phyloP scores from a whole-genome alignment of 169 alveolate species.

The Plasmodium vivax region DNA sequence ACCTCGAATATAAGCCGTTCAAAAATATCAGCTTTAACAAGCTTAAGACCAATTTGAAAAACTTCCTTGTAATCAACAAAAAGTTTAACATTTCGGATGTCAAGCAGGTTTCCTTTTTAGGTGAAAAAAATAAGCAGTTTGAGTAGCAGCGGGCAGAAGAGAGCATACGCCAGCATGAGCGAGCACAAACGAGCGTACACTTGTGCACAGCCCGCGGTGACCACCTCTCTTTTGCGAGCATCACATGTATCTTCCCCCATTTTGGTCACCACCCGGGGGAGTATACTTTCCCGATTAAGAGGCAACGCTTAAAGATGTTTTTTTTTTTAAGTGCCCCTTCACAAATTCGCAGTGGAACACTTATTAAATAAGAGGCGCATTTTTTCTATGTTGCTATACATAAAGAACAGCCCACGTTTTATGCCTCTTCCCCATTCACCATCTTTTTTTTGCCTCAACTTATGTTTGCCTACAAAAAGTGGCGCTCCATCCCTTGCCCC shows the following conservation, averaged over 20 bases:
- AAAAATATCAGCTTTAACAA: constrained; percentile 70
- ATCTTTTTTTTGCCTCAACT: background rate
- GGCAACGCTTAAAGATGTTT: background rate
- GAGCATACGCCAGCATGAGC: too few species aligned
- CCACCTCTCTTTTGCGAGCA: background rate
- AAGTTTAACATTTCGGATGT: constrained; percentile 59
- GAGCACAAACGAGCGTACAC: background rate
- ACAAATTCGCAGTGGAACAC: background rate
- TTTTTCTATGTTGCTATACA: background rate
- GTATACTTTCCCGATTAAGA: background rate
- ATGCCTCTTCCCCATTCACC: background rate
- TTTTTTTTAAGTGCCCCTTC: background rate
- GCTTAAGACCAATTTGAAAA: constrained; percentile 57
- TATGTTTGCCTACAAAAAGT: background rate
- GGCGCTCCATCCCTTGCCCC: background rate
- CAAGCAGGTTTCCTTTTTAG: constrained; percentile 57
- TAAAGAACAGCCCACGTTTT: background rate
- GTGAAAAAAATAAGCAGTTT: constrained; percentile 1
- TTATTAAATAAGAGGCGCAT: background rate
- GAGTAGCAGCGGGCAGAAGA: background rate
- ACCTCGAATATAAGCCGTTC: constrained; percentile 57
- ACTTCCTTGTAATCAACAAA: constrained; percentile 54
- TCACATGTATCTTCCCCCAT: background rate
- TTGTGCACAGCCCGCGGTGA: background rate
- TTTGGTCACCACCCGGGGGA: background rate